These are phyloP conservation scores for Cystofilobasidium bisporidii DNA, from an alignment of 768 basidiomycete species.

Conservation along the genomic window DNA sequence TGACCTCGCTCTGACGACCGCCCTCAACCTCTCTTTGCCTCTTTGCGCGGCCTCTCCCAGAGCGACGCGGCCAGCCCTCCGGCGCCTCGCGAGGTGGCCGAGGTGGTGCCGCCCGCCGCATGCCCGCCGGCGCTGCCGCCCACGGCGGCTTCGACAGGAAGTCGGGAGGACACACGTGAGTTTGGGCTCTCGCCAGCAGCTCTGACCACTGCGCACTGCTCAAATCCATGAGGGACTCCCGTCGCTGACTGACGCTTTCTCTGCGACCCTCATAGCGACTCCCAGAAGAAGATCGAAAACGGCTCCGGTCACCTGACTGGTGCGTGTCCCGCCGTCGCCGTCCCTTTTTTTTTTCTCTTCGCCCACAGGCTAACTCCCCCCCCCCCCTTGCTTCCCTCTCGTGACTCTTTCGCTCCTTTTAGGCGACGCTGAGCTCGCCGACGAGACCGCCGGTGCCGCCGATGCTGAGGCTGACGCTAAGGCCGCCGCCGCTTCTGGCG, in stretches of 20 bases:
- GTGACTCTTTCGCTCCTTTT: background rate
- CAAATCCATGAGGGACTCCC: no score
- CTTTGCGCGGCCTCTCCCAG: conserved; percentile 10
- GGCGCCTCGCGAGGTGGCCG: conserved; percentile 20
- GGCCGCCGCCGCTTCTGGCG: conserved; percentile 22
- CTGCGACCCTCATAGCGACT: conserved; percentile 19
- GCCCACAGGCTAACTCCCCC: no score
- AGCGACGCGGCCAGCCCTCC: conserved; percentile 14
- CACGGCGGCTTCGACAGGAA: conserved; percentile 29
- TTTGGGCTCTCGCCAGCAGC: background rate
- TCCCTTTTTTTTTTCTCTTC: background rate
- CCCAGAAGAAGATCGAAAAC: conserved; percentile 27
- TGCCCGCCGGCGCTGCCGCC: conserved; percentile 21
- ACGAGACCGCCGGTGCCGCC: conserved; percentile 23
- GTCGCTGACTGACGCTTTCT: background rate
- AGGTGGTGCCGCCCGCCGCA: conserved; percentile 8
- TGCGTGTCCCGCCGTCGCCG: background rate
- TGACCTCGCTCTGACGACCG: conserved; percentile 1
- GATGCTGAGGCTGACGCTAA: conserved; percentile 25
- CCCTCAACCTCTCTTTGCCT: background rate
- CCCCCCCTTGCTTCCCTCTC: no score
- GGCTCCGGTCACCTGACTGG: conserved; percentile 25
- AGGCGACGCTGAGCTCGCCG: conserved; percentile 29
- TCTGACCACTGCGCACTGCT: background rate
- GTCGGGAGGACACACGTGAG: conserved; percentile 26